A percentile compares a stretch with the other conserved stretches of the same genome.
phyloP scores from a whole-genome alignment of 2,329 filamentous ascomycete genomes.

The Aspergillus cejpii region DNA sequence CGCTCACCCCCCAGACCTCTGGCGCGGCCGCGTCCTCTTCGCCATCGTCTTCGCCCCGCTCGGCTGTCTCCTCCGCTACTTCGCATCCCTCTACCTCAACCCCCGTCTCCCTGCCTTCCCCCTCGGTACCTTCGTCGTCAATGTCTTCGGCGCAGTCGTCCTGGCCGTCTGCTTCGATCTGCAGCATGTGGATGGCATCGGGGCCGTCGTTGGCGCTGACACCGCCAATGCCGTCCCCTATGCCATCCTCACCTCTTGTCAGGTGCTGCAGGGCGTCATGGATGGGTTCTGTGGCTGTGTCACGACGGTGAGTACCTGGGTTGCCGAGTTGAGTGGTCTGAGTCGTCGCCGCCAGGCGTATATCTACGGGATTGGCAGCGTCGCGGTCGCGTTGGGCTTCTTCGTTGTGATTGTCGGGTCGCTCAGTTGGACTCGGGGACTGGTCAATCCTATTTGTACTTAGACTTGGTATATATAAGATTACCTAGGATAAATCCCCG shows the following conservation, averaged over 20 bases:
- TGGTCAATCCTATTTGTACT: slow-evolving; percentile 30
- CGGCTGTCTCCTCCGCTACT: slow-evolving; percentile 70
- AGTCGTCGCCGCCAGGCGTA: slow-evolving; percentile 54
- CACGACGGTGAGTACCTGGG: slow-evolving; percentile 63
- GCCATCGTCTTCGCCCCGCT: slow-evolving; percentile 74
- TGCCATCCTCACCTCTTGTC: slow-evolving; percentile 49
- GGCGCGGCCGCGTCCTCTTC: slow-evolving; percentile 71
- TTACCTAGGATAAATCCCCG: too few relatives aligned
- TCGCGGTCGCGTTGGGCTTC: slow-evolving; percentile 44
- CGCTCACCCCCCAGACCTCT: slow-evolving; percentile 44
- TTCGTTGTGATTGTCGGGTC: slow-evolving; percentile 52
- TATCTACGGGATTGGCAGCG: slow-evolving; percentile 47
- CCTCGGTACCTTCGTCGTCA: slow-evolving; percentile 76
- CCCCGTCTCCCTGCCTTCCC: slow-evolving; percentile 61
- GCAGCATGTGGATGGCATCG: slow-evolving; percentile 54
- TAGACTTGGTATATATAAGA: neutral
- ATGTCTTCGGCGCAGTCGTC: slow-evolving; percentile 68
- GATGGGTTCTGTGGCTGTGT: slow-evolving; percentile 63
- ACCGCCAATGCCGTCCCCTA: slow-evolving; percentile 30
- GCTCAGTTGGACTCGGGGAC: slow-evolving; percentile 48
- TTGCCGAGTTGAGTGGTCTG: slow-evolving; percentile 53
- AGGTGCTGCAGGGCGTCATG: slow-evolving; percentile 59
- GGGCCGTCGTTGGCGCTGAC: slow-evolving; percentile 42
- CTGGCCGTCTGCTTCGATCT: slow-evolving; percentile 73
- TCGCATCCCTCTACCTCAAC: slow-evolving; percentile 66